Evolutionary conservation across 129 eudicot genomes (phyloP).

Genomic region (Silybum marianum): DNA sequence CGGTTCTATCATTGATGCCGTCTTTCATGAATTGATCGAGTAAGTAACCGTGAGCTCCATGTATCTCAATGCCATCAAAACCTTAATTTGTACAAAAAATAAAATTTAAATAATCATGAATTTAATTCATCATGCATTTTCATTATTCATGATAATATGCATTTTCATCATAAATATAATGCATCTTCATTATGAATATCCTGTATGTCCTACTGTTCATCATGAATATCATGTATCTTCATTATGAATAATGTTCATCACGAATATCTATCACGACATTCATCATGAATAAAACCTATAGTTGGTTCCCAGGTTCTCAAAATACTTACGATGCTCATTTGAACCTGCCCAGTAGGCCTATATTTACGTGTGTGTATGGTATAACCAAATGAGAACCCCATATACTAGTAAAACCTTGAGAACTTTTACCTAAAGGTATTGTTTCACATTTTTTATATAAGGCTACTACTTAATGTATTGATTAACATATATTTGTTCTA

Average conservation of each 20-base stretch:
- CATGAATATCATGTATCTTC: not conserved
- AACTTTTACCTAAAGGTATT: too few relatives aligned
- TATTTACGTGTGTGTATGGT: not conserved
- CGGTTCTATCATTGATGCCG: slow-evolving; percentile 77
- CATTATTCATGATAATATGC: too few relatives aligned
- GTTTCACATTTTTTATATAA: too few relatives aligned
- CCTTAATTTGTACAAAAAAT: slow-evolving; percentile 41
- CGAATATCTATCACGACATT: not conserved
- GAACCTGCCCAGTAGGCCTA: not conserved
- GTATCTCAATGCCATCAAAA: slow-evolving; percentile 94
- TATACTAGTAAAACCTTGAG: too few relatives aligned
- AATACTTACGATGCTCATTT: too few relatives aligned
- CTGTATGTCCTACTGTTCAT: too few relatives aligned
- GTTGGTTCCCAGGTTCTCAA: not conserved
- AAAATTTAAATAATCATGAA: too few relatives aligned
- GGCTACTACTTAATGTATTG: too few relatives aligned
- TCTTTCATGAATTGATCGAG: slow-evolving; percentile 89
- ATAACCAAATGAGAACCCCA: too few relatives aligned
- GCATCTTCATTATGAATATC: too few relatives aligned
- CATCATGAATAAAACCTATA: not conserved
- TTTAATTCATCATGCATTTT: not conserved
- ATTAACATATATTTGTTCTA: too few relatives aligned
- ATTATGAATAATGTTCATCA: not conserved
- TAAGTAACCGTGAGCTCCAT: slow-evolving; percentile 95
- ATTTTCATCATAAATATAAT: too few relatives aligned